A percentile compares a stretch with the other conserved stretches of the same genome.
These are phyloP conservation scores for Nemania sp. DNA, from an alignment of 2,329 filamentous ascomycete species.

Conservation along the genomic window DNA sequence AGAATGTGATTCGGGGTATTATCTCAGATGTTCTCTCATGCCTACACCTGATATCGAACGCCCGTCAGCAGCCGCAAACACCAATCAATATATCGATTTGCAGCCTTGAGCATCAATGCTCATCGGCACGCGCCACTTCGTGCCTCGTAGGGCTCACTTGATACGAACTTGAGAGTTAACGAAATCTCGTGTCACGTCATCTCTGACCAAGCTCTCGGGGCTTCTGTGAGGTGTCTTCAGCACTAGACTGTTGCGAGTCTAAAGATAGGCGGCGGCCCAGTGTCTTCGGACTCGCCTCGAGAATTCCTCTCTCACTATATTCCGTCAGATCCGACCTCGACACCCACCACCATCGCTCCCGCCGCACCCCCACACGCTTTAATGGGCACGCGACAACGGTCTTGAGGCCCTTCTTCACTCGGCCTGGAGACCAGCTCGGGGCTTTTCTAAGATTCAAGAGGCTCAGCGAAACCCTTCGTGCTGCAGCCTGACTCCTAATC, in stretches of 20 bases:
- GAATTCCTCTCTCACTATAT: conserved; percentile 6
- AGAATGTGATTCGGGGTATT: background rate
- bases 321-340: background rate
- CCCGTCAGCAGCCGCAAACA: background rate
- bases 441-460: conserved; percentile 2
- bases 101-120: background rate
- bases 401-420: conserved; percentile 1
- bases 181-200: conserved; percentile 23
- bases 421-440: conserved; percentile 6
- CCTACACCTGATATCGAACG: background rate
- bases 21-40: background rate
- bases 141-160: background rate
- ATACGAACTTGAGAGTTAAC: conserved; percentile 15
- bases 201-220: background rate
- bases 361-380: conserved; percentile 10
- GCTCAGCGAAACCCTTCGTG: background rate
- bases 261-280: background rate
- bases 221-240: conserved; percentile 5
- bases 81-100: background rate
- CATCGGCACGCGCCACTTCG: conserved; percentile 4
- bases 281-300: background rate
- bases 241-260: background rate
- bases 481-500: background rate
- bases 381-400: conserved; percentile 17
- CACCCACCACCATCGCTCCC: background rate